Conservation (phyloP, 129 eudicot genomes). For the Flaveria linearis region DNA sequence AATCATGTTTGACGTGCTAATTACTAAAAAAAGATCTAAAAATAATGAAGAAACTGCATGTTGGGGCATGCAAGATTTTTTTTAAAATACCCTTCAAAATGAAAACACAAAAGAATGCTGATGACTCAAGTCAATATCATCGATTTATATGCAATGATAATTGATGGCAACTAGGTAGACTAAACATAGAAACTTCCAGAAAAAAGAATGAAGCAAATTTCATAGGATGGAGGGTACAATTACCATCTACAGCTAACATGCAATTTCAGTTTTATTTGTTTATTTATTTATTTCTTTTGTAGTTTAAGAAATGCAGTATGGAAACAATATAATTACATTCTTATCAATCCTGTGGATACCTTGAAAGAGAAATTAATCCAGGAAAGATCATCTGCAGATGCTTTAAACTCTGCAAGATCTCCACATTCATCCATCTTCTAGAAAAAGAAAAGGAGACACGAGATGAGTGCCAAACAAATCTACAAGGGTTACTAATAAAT, state of each 20-base stretch:
- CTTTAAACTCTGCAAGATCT: conserved; percentile 68
- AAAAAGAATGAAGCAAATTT: neutral
- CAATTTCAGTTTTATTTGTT: neutral
- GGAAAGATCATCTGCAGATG: conserved; percentile 65
- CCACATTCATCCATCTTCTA: conserved; percentile 69
- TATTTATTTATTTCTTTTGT: neutral
- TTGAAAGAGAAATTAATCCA: conserved; percentile 85
- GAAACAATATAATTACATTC: neutral
- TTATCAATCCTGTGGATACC: conserved; percentile 42
- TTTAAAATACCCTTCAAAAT: neutral
- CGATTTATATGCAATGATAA: neutral
- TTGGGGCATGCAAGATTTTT: neutral
- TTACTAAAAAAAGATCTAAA: neutral
- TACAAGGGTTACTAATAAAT: conserved; percentile 3
- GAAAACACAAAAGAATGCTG: neutral
- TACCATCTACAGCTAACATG: neutral
- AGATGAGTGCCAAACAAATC: neutral
- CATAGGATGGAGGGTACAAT: neutral
- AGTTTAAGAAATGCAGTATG: neutral
- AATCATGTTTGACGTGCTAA: neutral
- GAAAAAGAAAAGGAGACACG: neutral
- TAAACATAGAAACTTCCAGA: neutral
- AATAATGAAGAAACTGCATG: neutral
- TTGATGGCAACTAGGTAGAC: neutral
- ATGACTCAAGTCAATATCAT: neutral